Base-by-base conservation (phyloP, 345 rosid genomes). In the Excoecaria cochinchinensis region DNA sequence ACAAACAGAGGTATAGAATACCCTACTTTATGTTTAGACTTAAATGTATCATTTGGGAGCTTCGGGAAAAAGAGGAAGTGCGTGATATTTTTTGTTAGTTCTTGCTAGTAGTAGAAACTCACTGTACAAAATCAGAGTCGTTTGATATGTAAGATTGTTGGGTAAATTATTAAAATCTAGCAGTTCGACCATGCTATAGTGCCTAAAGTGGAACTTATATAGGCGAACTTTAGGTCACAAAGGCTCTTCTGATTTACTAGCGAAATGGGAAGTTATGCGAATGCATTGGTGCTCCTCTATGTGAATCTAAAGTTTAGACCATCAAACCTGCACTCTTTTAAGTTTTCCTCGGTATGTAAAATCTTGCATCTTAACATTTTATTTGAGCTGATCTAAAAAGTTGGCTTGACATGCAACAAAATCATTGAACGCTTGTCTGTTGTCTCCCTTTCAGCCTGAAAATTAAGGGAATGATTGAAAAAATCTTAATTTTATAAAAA, bases 1-100 rank as follows among this genome's bases (percentile, higher is more conserved):
- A 53, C 80, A 86, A 63, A 67, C 79, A 52, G 90, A 91, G 94
- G 93, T 91, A 88, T 74, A 59, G 24, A 72, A 3, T 58, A 64
- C 61, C 61, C 68, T 42, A 51, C 6, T 22, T 73, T 11, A 48
- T 59, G 36, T 24, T 59, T 3, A 12, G 58, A 63, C 42, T 52
- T 47, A 47, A 61, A 11, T 56, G 13, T 0, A 3, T 19, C 40
- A 44, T 66, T 8, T 47, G 7, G 24, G 57, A 48, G 58, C 58
- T 21, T 21, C 6, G 36, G 11, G 22, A 4, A 31, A 46, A 21
- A 12, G 4, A 7, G 15, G 15, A 3, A 11, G 21, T 40, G 6
- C 8, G 44, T 15, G 42, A 6, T 42, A 16, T 8, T 42, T 64
- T 39, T 39, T 22, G 46, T 7, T 8, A 3, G 4, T 5, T 63